These are phyloP conservation scores for Sporopachydermia lactativora DNA, from an alignment of 805 yeast genomes.

Conservation along the genomic window DNA sequence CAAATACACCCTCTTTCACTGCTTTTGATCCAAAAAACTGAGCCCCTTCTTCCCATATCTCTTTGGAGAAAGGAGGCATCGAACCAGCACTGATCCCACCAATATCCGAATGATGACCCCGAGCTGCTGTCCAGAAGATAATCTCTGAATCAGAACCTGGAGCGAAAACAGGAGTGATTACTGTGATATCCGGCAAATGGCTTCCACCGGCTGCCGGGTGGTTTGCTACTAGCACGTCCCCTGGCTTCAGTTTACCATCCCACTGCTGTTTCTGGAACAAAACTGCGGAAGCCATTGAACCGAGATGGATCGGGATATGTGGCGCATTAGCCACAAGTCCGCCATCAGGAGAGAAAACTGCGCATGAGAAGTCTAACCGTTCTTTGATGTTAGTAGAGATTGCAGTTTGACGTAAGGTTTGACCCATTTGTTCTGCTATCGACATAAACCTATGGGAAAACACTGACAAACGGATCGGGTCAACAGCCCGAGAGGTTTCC, in stretches of 20 bases:
- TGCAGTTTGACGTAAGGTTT: constrained; percentile 62
- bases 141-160: constrained; percentile 31
- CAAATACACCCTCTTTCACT: constrained; percentile 59
- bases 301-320: constrained; percentile 75
- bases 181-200: constrained; percentile 83
- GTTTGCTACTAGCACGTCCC: constrained; percentile 67
- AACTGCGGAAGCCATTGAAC: constrained; percentile 76
- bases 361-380: constrained; percentile 74
- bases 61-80: constrained; percentile 86
- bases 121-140: constrained; percentile 79
- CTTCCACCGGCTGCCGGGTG: constrained; percentile 83
- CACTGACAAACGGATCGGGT: constrained; percentile 61
- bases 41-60: constrained; percentile 84
- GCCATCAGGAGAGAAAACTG: constrained; percentile 65
- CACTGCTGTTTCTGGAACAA: constrained; percentile 49
- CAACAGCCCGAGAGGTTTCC: constrained; percentile 25
- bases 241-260: constrained; percentile 48
- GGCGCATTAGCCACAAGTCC: constrained; percentile 81
- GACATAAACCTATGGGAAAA: constrained; percentile 82
- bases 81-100: constrained; percentile 90
- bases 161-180: constrained; percentile 73
- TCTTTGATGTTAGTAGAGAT: constrained; percentile 79
- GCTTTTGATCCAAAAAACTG: constrained; percentile 66
- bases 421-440: constrained; percentile 85
- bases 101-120: constrained; percentile 96